These are phyloP conservation scores for Puya raimondii DNA, from an alignment of 176 grass and related monocot genomes.

Conservation along the genomic window DNA sequence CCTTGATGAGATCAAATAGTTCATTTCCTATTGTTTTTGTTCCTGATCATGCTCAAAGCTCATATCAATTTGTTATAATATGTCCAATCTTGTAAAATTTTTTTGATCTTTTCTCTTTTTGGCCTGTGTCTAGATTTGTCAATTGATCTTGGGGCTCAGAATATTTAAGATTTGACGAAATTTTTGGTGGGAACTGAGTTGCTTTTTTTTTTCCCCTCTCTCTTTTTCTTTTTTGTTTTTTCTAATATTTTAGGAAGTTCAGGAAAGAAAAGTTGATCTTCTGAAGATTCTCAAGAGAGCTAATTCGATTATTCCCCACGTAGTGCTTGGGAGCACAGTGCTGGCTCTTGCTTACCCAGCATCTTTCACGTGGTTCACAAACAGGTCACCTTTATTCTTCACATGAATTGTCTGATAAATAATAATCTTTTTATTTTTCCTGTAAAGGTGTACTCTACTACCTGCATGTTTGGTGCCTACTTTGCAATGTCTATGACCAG, in stretches of 20 bases:
- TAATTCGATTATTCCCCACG: conserved; percentile 76
- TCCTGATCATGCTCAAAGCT: no score
- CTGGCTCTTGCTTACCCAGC: conserved; percentile 81
- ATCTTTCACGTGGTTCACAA: conserved; percentile 98
- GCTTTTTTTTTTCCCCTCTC: conserved; percentile 6
- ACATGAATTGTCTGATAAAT: not conserved
- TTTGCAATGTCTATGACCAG: no score
- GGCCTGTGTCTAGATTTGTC: no score
- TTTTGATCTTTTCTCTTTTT: no score
- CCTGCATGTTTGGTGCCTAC: no score
- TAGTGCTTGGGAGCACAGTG: conserved; percentile 77
- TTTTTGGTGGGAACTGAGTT: not conserved
- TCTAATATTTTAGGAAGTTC: conserved; percentile 29
- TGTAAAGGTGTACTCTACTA: no score
- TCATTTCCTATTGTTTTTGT: not conserved
- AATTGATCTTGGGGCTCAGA: not conserved
- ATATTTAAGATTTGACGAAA: not conserved
- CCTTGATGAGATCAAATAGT: not conserved
- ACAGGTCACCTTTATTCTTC: conserved; percentile 32
- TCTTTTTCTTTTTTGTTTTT: conserved; percentile 1
- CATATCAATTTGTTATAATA: not conserved
- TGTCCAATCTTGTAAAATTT: not conserved
- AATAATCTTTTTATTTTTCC: no score
- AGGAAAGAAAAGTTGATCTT: conserved; percentile 32
- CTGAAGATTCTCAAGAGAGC: conserved; percentile 55